These are phyloP conservation scores for Cutaneotrichosporon sp. DNA, from an alignment of 1,284 basidiomycete genomes.

Conservation along the genomic window DNA sequence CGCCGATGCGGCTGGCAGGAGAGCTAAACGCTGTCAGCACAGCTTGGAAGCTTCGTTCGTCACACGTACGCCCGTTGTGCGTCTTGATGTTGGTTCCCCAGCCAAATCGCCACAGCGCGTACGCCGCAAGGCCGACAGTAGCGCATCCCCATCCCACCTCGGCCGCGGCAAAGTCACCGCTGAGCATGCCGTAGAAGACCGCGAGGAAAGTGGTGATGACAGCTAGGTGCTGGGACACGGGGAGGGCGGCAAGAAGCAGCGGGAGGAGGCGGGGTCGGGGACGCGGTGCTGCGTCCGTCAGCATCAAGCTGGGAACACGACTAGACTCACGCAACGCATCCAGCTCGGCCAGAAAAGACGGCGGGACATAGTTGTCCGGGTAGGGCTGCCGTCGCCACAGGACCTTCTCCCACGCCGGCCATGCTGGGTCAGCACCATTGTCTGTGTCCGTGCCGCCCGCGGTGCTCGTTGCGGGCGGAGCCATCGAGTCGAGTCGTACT, in stretches of 20 bases:
- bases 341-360: slow-evolving; percentile 70
- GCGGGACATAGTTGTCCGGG: slow-evolving; percentile 80
- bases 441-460: background rate
- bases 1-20: slow-evolving; percentile 32
- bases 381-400: slow-evolving; percentile 74
- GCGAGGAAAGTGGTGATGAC: slow-evolving; percentile 75
- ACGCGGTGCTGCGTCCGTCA: slow-evolving; percentile 24
- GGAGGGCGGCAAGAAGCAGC: slow-evolving; percentile 65
- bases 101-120: slow-evolving; percentile 54
- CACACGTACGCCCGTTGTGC: slow-evolving; percentile 8
- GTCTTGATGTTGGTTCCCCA: slow-evolving; percentile 4
- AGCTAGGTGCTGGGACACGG: slow-evolving; percentile 78
- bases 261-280: slow-evolving; percentile 56
- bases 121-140: slow-evolving; percentile 57
- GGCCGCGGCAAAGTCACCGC: slow-evolving; percentile 61
- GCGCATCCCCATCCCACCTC: slow-evolving; percentile 67
- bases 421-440: background rate
- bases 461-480: background rate
- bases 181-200: slow-evolving; percentile 68
- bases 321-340: slow-evolving; percentile 64
- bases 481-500: background rate
- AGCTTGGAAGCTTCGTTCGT: background rate
- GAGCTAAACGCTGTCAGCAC: slow-evolving; percentile 50
- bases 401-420: slow-evolving; percentile 64
- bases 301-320: background rate